Base-by-base conservation (phyloP, 2,329 filamentous ascomycete species). In the Spiromastix sp. region DNA sequence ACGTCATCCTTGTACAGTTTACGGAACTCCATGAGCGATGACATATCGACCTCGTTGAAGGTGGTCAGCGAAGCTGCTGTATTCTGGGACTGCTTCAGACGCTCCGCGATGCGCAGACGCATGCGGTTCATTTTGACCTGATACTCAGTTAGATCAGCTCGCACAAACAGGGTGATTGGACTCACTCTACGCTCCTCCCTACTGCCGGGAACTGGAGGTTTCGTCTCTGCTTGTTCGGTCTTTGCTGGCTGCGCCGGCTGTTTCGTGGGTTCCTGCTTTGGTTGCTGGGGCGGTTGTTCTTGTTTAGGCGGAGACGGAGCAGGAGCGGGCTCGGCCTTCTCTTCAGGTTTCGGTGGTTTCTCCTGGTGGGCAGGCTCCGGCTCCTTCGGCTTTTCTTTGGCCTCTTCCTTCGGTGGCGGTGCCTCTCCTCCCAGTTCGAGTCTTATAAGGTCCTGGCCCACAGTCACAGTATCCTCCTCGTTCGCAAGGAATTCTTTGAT, bases 91-190 rank as follows among this genome's bases (percentile, higher is more conserved):
- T 98, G 91, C 77, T 98, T 98, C 46, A 98, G 75, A 49, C 91
- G 86, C 70, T 98, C 91, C 33, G 91, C 85, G 49, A 96, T 98
- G 43, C 91, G 81, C 42, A 96, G 77, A 47, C 91, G 86, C 91
- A 98, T 98, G 46, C 91, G 85, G 71, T 96, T 96, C 91, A 98
- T 98, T 74, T 98, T 98, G 54, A 96, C 85, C 84, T 91, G 50
- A 19, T 11, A 4, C 22, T 38, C 17, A 31, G 30, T 18, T 8
- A 6, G 8, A 4, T 17, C 9, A 9, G 26, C 20, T 20, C 41
- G 37, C 24, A 33, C 29, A n/a, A 10, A 34, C 27, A 34, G 24
- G 17, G 12, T 6, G 12, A 21, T n/a, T 24, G n/a, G 12, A 67
- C 82, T 47, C 76, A 89, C 86, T 42, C 86, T 78, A 45, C 85